Conservation (phyloP, 495 filamentous ascomycete genomes). For the Lichina pygmaea region DNA sequence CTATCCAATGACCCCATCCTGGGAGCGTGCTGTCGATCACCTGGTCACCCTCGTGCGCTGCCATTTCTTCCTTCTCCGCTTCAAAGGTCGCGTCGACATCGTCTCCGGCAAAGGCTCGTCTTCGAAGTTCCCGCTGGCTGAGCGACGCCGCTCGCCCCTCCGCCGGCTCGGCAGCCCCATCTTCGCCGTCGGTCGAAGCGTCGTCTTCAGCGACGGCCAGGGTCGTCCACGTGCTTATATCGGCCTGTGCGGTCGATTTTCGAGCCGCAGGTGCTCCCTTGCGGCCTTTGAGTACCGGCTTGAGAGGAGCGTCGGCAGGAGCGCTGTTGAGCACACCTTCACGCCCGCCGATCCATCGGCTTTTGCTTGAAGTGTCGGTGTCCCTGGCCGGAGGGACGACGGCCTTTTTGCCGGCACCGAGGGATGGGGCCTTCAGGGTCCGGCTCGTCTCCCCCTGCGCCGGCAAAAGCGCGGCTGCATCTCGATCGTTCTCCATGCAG, state of each 20-base stretch:
- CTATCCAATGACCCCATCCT: conserved; percentile 81
- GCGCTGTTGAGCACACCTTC: neutral
- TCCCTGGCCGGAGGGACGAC: conserved; percentile 1
- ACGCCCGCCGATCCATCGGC: neutral
- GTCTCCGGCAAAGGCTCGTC: conserved; percentile 68
- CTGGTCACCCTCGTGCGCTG: conserved; percentile 63
- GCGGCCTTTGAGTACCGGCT: neutral
- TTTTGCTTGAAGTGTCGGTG: neutral
- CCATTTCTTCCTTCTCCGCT: conserved; percentile 9
- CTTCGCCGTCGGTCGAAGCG: conserved; percentile 25
- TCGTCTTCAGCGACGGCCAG: neutral
- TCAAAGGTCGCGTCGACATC: conserved; percentile 15
- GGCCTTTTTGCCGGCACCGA: neutral
- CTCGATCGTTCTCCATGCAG: conserved; percentile 12
- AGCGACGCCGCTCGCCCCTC: conserved; percentile 27
- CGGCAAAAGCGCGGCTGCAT: conserved; percentile 1
- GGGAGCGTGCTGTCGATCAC: conserved; percentile 62
- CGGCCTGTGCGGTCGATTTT: neutral
- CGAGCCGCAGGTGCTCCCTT: neutral
- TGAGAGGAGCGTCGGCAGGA: too few relatives aligned
- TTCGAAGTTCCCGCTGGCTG: conserved; percentile 57
- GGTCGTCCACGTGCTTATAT: neutral
- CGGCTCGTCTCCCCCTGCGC: too few relatives aligned
- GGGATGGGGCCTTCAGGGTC: too few relatives aligned
- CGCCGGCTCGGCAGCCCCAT: conserved; percentile 15